Conservation (phyloP, 805 yeast species). For the Allodekkera sacchari region DNA sequence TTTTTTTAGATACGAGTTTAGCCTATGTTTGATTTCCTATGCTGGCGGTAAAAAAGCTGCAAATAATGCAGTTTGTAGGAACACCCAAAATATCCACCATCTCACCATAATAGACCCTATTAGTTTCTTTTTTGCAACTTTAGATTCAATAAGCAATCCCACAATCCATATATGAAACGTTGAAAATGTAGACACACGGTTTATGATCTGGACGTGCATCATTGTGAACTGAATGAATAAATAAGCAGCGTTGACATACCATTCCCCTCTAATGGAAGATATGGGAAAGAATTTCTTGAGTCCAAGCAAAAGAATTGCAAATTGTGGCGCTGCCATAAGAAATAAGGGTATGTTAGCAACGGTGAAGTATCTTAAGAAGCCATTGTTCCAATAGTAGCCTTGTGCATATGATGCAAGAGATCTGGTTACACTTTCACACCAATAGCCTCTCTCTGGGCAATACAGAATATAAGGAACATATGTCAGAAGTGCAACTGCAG, state of each 20-base stretch:
- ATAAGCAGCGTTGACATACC: conserved; percentile 34
- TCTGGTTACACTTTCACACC: conserved; percentile 61
- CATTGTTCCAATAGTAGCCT: conserved; percentile 73
- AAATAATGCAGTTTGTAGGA: conserved; percentile 61
- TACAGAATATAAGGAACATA: conserved; percentile 44
- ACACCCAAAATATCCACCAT: conserved; percentile 53
- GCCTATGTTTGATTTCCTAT: conserved; percentile 18
- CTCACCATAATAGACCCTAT: conserved; percentile 17
- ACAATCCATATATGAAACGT: conserved; percentile 74
- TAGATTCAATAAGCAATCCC: too few relatives aligned
- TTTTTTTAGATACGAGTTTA: too few relatives aligned
- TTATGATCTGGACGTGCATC: conserved; percentile 84
- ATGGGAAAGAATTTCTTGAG: conserved; percentile 26
- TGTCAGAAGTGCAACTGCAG: conserved; percentile 38
- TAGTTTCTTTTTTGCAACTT: conserved; percentile 1
- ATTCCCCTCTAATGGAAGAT: conserved; percentile 28
- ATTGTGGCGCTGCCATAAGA: conserved; percentile 61
- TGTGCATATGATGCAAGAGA: conserved; percentile 69
- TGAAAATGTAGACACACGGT: conserved; percentile 66
- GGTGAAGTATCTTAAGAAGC: conserved; percentile 80
- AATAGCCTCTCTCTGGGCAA: conserved; percentile 68
- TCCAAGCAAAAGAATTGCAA: conserved; percentile 37
- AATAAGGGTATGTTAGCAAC: conserved; percentile 76
- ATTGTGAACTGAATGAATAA: conserved; percentile 43
- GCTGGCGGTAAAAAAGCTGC: conserved; percentile 87